Base-by-base conservation (phyloP, 2,329 filamentous ascomycete species). In the Stemphylium beticola region DNA sequence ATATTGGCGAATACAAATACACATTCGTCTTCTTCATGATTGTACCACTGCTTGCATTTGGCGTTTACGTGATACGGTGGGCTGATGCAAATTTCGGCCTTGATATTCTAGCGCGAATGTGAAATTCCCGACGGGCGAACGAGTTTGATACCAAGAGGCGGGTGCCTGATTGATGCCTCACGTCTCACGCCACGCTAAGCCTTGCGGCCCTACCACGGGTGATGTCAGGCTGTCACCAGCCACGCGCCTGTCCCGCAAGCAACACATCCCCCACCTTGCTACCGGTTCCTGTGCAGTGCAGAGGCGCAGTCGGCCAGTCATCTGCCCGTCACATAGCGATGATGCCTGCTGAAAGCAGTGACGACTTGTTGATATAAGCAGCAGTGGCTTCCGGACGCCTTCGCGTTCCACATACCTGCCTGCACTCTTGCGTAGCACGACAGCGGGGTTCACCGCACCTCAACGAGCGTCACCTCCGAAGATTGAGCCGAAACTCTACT, bases 301-400 rank as follows among this genome's bases (percentile, higher is more conserved):
- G 63, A 62, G 68, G 66, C 67, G 63, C 62, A 69, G 67, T 48
- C 45, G 52, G 33, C 47, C 45, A 53, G 64, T 69, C 62, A 67
- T 61, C 60, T 67, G 58, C 55, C 58, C 54, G 55, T 55, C 56
- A 45, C 55, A 60, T 52, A 49, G 52, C 51, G 50, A 54, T 44
- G 39, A 47, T 46, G 37, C 38, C 38, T 57, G 56, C 50, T 62
- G 51, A 57, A 53, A 58, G 47, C 33, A 49, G 58, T 51, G 47
- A 34, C 12, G 11, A 38, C 38, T 36, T 47, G 48, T 26, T 54
- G 26, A 15, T 59, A 57, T 61, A 53, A 61, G 46, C 58, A 38
- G 53, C 46, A 44, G 53, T 41, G 37, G 53, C 51, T 48, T 49
- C 56, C 39, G 22, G 33, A 42, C 42, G 33, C 40, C 44, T 39